A percentile compares a stretch with the other conserved stretches of the same genome.
Conservation (phyloP, 1,139 yeast species). For the Candida pseudoviswanathii region DNA sequence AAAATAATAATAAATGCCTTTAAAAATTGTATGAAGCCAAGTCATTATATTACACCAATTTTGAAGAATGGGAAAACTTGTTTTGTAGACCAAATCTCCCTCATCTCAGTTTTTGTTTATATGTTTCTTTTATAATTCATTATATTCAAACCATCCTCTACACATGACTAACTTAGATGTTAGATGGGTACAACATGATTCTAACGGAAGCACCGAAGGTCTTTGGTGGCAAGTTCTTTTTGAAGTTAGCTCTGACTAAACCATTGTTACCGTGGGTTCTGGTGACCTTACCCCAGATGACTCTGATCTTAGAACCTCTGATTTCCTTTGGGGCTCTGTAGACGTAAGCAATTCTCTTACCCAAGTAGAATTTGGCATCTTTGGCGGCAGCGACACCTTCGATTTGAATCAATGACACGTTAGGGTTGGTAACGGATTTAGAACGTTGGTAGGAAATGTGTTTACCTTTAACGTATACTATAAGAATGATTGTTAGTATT, state of each 20-base stretch:
- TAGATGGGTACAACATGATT: constrained; percentile 99
- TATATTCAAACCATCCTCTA: constrained; percentile 3
- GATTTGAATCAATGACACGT: constrained; percentile 93
- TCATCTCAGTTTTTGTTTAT: not conserved
- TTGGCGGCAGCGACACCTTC: constrained; percentile 91
- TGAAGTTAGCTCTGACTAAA: constrained; percentile 98
- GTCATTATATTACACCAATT: constrained; percentile 13
- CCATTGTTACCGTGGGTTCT: constrained; percentile 99
- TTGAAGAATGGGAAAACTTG: not conserved
- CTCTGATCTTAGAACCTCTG: constrained; percentile 99
- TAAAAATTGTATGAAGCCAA: constrained; percentile 12
- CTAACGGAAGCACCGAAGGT: constrained; percentile 99
- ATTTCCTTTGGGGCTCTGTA: constrained; percentile 98
- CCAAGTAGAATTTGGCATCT: constrained; percentile 98
- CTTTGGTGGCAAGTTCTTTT: constrained; percentile 98
- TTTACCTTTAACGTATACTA: constrained; percentile 99
- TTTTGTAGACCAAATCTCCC: not conserved
- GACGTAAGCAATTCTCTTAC: constrained; percentile 99
- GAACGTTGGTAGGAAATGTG: constrained; percentile 99
- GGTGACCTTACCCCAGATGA: constrained; percentile 98
- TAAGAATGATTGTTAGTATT: constrained; percentile 43
- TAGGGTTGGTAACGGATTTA: constrained; percentile 97
- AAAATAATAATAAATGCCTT: constrained; percentile 10
- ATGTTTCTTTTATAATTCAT: constrained; percentile 3
- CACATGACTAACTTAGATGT: constrained; percentile 65